Evolutionary conservation across 2,329 filamentous ascomycete genomes (phyloP), one percentile per base, ranked within the genome.

Genomic region (Cercospora berteroae): DNA sequence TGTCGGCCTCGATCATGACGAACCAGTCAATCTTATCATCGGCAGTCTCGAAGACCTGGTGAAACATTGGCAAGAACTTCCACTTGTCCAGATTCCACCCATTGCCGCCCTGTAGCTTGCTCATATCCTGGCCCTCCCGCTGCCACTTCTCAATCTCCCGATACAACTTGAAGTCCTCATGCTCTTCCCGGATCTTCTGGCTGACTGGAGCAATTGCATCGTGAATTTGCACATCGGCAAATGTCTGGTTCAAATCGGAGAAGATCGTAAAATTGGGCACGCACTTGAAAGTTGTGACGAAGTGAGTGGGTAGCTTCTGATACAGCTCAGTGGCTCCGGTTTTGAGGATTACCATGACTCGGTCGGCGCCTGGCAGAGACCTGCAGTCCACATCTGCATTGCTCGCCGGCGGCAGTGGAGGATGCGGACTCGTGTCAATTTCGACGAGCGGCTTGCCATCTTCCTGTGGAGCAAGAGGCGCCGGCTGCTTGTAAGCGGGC

Each of bases 311-410:
- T 4, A 89, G 81, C 74, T 87, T 87, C 33, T 84, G 80, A 67
- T 81, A 79, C 3, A 85, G 81, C 72, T 88, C 86, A 13, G 85
- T 86, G 13, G 86, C 85, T 60, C 86, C 87, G 0, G 87, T 88
- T 73, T 86, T 85, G 67, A 89, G 78, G 50, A 88, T 78, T 27
- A 89, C 81, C 72, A 88, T 83, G 62, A 88, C 77, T 69, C 88
- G 80, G 6, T 84, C 79, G 8, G 80, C 77, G 55, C 78, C 77
- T 0, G 73, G 73, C 16, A 75, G 63, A 56, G 68, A 65, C 12
- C 57, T 64, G 65, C 75, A 76, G 27, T 60, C 63, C 4, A 66
- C 61, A 44, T 69, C 42, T 9, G 50, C 36, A 27, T 52, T 44
- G 27, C 12, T 44, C n/a, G 29, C 42, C 18, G 58, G 39, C 9